Evolutionary conservation across 257 asterid genomes (phyloP), one percentile per base, ranked within the genome.

Genomic region (Agastache rugosa): DNA sequence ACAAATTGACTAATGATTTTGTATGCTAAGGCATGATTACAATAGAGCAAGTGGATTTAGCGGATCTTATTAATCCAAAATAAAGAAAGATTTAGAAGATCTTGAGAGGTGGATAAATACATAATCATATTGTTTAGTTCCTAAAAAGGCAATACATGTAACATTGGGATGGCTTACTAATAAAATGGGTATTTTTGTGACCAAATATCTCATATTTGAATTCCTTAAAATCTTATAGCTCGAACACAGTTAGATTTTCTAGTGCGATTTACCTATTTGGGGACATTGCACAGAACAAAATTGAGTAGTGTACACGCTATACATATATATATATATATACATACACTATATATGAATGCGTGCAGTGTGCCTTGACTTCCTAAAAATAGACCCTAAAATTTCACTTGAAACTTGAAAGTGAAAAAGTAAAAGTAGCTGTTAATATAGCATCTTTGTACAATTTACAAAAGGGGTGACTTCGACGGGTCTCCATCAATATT

Each of bases 401-500:
- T 65, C 19, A 75, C 41, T 75, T 27, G 51, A 12, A 65, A 75
- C 41, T 75, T 27, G 51, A 12, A 65, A 75, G 79, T 75, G 79
- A 75, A 75, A 75, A 75, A 9, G 79, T 75, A 29, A 66, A 66
- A 75, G 68, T 44, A 55, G 59, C 17, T 53, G 60, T 67, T 6
- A 55, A 65, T 65, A 66, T 66, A 42, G 73, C 74, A 66, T 75
- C 42, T 73, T 72, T 44, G 69, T 72, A 72, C 76, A 59, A 72
- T 17, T 44, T 44, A 16, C 67, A 41, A 71, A 45, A 61, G n/a
- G 51, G 53, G 60, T 12, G 70, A 2, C 58, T 59, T 75, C 67
- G 66, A 73, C 14, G 62, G 58, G 81, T 82, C 81, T 12, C 65
- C 58, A 47, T 82, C 82, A 81, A 41, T 6, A 19, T 42, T 48